phyloP scores from a whole-genome alignment of 176 grass and related monocot genomes.

The Aegilops sharonensis region DNA sequence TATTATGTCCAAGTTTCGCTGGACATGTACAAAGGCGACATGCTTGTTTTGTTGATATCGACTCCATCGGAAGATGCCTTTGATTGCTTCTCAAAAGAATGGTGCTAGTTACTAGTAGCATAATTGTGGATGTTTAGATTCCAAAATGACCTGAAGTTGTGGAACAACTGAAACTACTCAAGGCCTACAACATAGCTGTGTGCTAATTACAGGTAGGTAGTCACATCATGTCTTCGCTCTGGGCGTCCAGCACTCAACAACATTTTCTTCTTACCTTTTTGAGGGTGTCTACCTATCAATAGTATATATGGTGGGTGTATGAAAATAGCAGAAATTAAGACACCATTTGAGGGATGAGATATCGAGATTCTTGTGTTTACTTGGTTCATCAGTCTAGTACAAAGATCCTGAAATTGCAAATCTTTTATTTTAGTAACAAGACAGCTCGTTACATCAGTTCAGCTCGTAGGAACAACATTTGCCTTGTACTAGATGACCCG shows the following conservation, averaged over 20 bases:
- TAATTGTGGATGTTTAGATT: neutral
- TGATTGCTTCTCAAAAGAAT: neutral
- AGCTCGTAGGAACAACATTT: neutral
- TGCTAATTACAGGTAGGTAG: neutral
- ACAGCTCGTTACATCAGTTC: neutral
- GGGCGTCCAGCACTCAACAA: too few relatives aligned
- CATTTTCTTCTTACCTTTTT: too few relatives aligned
- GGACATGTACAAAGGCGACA: too few relatives aligned
- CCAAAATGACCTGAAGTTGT: neutral
- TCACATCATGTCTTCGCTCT: neutral
- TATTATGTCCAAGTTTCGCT: too few relatives aligned
- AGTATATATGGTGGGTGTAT: neutral
- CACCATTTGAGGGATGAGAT: neutral
- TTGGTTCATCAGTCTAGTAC: neutral
- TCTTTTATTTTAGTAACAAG: too few relatives aligned
- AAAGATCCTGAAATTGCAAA: too few relatives aligned
- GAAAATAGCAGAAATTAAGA: neutral
- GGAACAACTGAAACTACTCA: neutral
- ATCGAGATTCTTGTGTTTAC: neutral
- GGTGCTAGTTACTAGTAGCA: neutral
- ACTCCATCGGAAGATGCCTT: neutral
- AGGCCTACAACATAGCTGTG: neutral
- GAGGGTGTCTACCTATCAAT: too few relatives aligned
- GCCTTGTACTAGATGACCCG: neutral
- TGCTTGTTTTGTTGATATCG: too few relatives aligned